These are phyloP conservation scores for Hippophae tibetana DNA, from an alignment of 306 rosid genomes.

Conservation along the genomic window DNA sequence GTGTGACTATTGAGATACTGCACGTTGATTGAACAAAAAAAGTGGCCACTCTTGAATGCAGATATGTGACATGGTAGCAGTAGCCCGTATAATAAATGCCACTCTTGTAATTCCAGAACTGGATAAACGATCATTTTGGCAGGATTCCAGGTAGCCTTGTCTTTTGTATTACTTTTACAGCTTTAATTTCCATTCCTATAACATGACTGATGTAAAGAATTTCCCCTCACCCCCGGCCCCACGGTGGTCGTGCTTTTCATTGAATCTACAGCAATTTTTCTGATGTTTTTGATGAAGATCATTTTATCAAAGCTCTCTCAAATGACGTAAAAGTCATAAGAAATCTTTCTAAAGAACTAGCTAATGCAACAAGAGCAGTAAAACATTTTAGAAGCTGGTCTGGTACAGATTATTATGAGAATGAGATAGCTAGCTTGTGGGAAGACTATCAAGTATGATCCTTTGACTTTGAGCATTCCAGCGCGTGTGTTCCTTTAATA, in stretches of 20 bases:
- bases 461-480: conserved; percentile 19
- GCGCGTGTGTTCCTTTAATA: conserved; percentile 9
- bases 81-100: conserved; percentile 83
- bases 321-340: conserved; percentile 63
- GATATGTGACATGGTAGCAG: conserved; percentile 99
- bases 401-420: conserved; percentile 64
- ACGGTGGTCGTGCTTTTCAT: neutral
- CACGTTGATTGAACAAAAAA: conserved; percentile 15
- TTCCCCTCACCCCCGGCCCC: neutral
- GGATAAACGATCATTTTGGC: conserved; percentile 85
- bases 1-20: no score
- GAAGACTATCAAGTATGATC: conserved; percentile 43
- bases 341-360: conserved; percentile 54
- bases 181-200: neutral
- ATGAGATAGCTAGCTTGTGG: conserved; percentile 80
- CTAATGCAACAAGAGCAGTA: conserved; percentile 36
- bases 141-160: conserved; percentile 59
- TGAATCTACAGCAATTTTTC: conserved; percentile 65
- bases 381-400: conserved; percentile 93
- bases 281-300: conserved; percentile 76
- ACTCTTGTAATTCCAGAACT: conserved; percentile 94
- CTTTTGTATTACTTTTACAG: conserved; percentile 8
- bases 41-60: conserved; percentile 28
- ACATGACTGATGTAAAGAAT: conserved; percentile 14
- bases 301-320: conserved; percentile 64